Evolutionary conservation across 371 early-diverging fungal species (phyloP).

Genomic region (Entomophthora muscae): DNA sequence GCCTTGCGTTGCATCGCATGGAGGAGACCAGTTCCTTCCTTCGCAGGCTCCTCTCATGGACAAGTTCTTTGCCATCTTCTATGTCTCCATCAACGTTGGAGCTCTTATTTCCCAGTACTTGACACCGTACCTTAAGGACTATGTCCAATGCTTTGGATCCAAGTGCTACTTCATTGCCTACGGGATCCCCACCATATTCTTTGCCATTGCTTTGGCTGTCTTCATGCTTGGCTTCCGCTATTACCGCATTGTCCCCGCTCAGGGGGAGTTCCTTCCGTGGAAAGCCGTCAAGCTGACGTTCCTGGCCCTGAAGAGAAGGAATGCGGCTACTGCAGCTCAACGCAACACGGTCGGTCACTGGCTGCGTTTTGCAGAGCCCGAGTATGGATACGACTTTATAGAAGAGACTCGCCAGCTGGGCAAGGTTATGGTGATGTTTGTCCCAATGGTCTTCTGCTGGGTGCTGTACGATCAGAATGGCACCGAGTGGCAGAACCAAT

Average conservation of each 20-base stretch:
- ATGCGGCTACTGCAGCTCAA: background rate
- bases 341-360: background rate
- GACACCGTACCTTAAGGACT: slow-evolving; percentile 24
- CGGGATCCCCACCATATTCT: slow-evolving; percentile 10
- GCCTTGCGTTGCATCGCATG: slow-evolving; percentile 26
- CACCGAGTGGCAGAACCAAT: slow-evolving; percentile 26
- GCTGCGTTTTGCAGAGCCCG: background rate
- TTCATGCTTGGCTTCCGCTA: slow-evolving; percentile 24
- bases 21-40: slow-evolving; percentile 24
- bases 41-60: background rate
- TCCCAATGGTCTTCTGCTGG: slow-evolving; percentile 32
- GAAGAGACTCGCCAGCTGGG: slow-evolving; percentile 7
- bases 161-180: slow-evolving; percentile 10
- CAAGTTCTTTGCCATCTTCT: slow-evolving; percentile 5
- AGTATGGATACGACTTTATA: slow-evolving; percentile 3
- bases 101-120: slow-evolving; percentile 12
- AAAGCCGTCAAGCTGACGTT: background rate
- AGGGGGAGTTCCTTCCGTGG: no score
- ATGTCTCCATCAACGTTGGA: slow-evolving; percentile 5
- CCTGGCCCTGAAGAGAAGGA: slow-evolving; percentile 27
- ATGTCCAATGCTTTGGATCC: slow-evolving; percentile 14
- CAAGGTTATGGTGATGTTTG: slow-evolving; percentile 15
- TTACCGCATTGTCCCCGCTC: slow-evolving; percentile 30
- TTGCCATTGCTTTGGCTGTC: slow-evolving; percentile 16
- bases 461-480: slow-evolving; percentile 34